Base-by-base conservation (phyloP, 441 rosid genomes). In the Arabidopsis lyrata region DNA sequence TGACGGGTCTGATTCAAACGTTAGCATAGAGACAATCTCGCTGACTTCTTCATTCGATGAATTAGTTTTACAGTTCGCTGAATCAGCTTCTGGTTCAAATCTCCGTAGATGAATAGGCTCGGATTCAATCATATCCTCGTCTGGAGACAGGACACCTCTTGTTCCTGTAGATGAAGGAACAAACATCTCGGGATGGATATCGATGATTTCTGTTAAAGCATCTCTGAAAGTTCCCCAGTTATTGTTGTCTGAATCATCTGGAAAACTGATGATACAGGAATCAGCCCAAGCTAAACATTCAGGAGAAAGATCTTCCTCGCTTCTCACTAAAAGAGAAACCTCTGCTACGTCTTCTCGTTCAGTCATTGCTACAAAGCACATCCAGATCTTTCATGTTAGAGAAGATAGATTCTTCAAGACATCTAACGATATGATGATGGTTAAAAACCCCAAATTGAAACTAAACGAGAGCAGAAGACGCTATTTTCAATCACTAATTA, bases 241-340 rank as follows among this genome's bases (percentile, higher is more conserved):
- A 18, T 63, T 75, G 16, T 69, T 71, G 20, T 85, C 86, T 29
- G 82, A 78, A 73, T 72, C 59, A 36, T 89, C 93, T 38, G 82
- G 78, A 66, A 84, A 88, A 44, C 74, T 76, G 66, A 81, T 66
- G 64, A 89, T 81, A 77, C 97, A 95, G 47, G 97, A 95, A 82
- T 95, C 91, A 39, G 82, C 87, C 99, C 97, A 95, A 15, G 90
- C 88, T 66, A 83, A 18, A 70, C 83, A 88, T 72, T 90, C 97
- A 31, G 80, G 67, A 8, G 91, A 90, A 78, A 83, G 82, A 35
- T 47, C 53, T 66, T 83, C 89, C 54, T 77, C 86, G 8, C 32
- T 34, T 78, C 58, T 13, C 5, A 85, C 77, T 44, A 86, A 74
- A 7, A 82, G 16, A 27, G 82, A 76, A 59, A 81, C 80, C 50